phyloP scores from a whole-genome alignment of 2,329 filamentous ascomycete genomes.

The Ascochyta clinopodiicola region DNA sequence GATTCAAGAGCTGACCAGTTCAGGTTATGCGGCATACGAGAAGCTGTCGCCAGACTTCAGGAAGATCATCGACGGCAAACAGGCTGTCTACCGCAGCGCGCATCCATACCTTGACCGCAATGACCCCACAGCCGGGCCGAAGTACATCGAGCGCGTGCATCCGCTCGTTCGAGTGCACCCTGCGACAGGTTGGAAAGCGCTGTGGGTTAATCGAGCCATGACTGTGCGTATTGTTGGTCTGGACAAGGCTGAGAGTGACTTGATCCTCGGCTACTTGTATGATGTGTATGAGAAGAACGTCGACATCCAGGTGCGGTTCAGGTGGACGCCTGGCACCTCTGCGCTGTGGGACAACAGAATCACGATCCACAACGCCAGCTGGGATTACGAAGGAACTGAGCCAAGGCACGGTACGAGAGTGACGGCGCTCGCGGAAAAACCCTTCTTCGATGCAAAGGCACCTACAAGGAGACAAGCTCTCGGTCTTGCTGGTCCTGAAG shows the following conservation, averaged over 20 bases:
- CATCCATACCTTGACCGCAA: constrained; percentile 72
- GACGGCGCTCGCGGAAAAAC: constrained; percentile 73
- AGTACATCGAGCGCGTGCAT: constrained; percentile 71
- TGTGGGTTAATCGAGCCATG: constrained; percentile 75
- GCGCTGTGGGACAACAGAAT: constrained; percentile 78
- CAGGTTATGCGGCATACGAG: constrained; percentile 71
- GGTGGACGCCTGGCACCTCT: constrained; percentile 71
- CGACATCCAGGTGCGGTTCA: constrained; percentile 75
- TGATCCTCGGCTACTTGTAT: constrained; percentile 70
- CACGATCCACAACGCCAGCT: constrained; percentile 76
- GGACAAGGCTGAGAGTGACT: constrained; percentile 71
- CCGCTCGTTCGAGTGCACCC: constrained; percentile 74
- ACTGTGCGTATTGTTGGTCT: constrained; percentile 72
- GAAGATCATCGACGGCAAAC: constrained; percentile 70
- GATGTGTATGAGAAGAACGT: constrained; percentile 73
- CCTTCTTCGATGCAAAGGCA: constrained; percentile 68
- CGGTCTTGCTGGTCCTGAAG: constrained; percentile 66
- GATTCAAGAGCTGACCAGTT: constrained; percentile 33
- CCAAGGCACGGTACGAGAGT: constrained; percentile 76
- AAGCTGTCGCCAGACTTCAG: constrained; percentile 75
- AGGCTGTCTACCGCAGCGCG: constrained; percentile 70
- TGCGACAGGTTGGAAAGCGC: constrained; percentile 75
- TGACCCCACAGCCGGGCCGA: constrained; percentile 66
- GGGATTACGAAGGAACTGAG: constrained; percentile 73
- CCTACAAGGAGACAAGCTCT: constrained; percentile 71